Evolutionary conservation across 192 early-diverging fungal genomes (phyloP), one percentile per base, ranked within the genome.

Genomic region (Funneliformis mosseae): DNA sequence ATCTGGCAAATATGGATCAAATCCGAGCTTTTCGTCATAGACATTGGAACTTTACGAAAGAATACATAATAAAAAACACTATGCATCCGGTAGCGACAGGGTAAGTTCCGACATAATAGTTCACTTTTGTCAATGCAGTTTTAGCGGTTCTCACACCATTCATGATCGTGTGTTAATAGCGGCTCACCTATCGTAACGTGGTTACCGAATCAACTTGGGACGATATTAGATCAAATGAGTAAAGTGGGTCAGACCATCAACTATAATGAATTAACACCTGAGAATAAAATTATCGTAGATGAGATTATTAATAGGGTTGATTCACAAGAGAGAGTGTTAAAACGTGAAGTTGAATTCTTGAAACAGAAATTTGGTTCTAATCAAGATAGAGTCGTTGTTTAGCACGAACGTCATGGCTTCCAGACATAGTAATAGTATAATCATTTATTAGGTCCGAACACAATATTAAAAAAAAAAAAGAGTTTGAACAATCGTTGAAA

Each of bases 1-100:
- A 94, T 81, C 83, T 96, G n/a, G 86, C 89, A 5, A 92, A 92
- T 43, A 89, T 97, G 21, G 95, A 95, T 79, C 93, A 95, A 84
- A 92, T 95, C 38, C 88, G 95, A 38, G 92, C 92, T 10, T 97
- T 96, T 85, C 85, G 96, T 68, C 89, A 92, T 83, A 90, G 94
- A 27, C 96, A 97, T 82, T 97, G 96, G 96, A 91, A 88, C 81
- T 95, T 96, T 81, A 91, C 95, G 42, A 95, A 95, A 84, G 92
- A 94, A 84, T 94, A 96, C 73, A 94, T 95, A 68, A 91, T 94
- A 64, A 92, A 95, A 79, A 87, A 95, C 82, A 90, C 92, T 2
- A 81, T 82, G 18, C 90, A 93, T 83, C 93, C 94, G 33, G 90
- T 92, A 5, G 94, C 94, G 14, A 95, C 94, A 0, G 94, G 92